A percentile compares a stretch with the other conserved stretches of the same genome.
Evolutionary conservation across 352 stramenopile genomes (phyloP).

Genomic region (Phytophthora boehmeriae): DNA sequence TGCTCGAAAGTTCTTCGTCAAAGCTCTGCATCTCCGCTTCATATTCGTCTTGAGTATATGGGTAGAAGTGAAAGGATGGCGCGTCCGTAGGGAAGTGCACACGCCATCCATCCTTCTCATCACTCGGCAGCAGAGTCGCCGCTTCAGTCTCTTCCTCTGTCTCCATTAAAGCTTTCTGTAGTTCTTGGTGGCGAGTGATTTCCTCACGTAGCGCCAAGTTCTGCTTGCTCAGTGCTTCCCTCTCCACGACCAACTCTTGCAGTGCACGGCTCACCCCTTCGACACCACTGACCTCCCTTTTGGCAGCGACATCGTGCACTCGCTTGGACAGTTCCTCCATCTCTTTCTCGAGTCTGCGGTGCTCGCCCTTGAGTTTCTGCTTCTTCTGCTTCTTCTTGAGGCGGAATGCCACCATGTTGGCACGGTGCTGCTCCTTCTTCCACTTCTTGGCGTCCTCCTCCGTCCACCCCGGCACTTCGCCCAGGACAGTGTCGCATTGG

Average conservation of each 20-base stretch:
- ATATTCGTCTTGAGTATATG: constrained; percentile 22
- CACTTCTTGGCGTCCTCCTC: constrained; percentile 36
- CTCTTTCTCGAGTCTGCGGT: constrained; percentile 31
- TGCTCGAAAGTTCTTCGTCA: constrained; percentile 9
- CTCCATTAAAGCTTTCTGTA: constrained; percentile 21
- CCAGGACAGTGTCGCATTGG: neutral
- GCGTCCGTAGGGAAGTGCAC: constrained; percentile 21
- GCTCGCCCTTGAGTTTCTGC: constrained; percentile 31
- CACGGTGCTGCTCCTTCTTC: constrained; percentile 42
- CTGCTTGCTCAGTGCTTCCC: constrained; percentile 30
- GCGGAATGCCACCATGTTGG: constrained; percentile 45
- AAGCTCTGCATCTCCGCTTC: constrained; percentile 24
- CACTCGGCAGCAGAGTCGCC: constrained; percentile 7
- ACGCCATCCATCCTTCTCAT: constrained; percentile 11
- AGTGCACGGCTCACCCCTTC: constrained; percentile 10
- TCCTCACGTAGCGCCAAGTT: constrained; percentile 37
- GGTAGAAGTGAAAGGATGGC: constrained; percentile 39
- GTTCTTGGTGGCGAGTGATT: constrained; percentile 27
- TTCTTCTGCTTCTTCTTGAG: constrained; percentile 44
- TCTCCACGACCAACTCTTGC: constrained; percentile 30
- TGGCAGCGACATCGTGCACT: constrained; percentile 6
- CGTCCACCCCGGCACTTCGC: constrained; percentile 10
- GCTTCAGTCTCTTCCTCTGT: constrained; percentile 23
- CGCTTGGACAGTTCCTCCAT: constrained; percentile 29
- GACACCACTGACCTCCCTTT: neutral